Evolutionary conservation across 192 early-diverging fungal species (phyloP).

Genomic region (Coemansia sp.): DNA sequence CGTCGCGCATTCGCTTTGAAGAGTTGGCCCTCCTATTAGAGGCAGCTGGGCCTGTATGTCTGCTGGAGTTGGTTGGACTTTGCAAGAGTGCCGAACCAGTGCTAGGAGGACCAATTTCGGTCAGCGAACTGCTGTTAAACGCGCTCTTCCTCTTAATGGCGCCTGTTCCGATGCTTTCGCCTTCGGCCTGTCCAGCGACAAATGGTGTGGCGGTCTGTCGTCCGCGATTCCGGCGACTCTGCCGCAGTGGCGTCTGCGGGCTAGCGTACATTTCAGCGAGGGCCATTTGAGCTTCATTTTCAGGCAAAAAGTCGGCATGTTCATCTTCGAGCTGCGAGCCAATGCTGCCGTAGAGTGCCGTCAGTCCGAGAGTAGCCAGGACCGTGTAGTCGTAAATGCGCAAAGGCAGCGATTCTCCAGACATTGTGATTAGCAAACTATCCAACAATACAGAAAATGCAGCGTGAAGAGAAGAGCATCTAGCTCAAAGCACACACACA

Average conservation of each 20-base stretch:
- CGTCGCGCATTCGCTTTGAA: slow-evolving; percentile 4
- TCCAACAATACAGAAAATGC: background rate
- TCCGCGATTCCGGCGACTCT: background rate
- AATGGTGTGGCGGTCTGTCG: background rate
- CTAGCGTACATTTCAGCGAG: slow-evolving; percentile 7
- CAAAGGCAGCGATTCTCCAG: slow-evolving; percentile 21
- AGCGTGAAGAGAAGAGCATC: background rate
- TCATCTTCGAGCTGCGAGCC: slow-evolving; percentile 28
- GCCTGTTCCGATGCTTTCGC: background rate
- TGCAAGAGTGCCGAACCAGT: slow-evolving; percentile 14
- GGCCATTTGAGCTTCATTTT: background rate
- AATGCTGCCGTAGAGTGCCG: slow-evolving; percentile 32
- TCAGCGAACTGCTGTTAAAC: background rate
- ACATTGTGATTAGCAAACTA: slow-evolving; percentile 12
- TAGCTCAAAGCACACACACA: background rate
- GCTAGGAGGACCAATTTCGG: background rate
- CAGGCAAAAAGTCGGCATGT: background rate
- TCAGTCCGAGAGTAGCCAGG: slow-evolving; percentile 39
- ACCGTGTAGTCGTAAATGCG: slow-evolving; percentile 46
- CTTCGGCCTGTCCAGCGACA: background rate
- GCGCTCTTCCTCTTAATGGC: slow-evolving; percentile 24
- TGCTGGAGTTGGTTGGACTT: slow-evolving; percentile 16
- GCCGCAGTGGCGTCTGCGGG: slow-evolving; percentile 9
- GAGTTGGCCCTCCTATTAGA: background rate
- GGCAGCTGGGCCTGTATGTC: background rate